These are phyloP conservation scores for Lyophyllum atratum DNA, from an alignment of 768 basidiomycete species.

Conservation along the genomic window DNA sequence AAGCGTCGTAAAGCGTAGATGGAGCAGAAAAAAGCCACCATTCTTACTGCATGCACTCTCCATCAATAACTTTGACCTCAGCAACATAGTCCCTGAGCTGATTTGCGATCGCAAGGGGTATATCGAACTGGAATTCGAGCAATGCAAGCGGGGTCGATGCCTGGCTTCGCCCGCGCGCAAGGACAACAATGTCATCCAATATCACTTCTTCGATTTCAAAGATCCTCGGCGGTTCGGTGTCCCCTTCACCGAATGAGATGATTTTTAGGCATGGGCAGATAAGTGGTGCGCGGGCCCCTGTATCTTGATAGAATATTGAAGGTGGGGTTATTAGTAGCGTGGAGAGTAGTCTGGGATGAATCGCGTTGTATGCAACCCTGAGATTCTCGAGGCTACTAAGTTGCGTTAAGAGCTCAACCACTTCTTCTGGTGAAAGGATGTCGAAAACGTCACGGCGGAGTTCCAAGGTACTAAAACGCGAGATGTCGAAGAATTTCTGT, in stretches of 20 bases:
- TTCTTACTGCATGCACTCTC: too few species aligned
- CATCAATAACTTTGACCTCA: neutral
- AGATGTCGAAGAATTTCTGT: neutral
- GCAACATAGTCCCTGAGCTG: neutral
- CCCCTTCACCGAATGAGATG: neutral
- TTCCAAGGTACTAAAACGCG: slow-evolving; percentile 4
- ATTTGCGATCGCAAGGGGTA: neutral
- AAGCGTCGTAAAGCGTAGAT: too few species aligned
- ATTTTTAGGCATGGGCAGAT: neutral
- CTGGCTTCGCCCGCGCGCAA: neutral
- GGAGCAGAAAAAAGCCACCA: too few species aligned
- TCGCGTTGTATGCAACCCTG: neutral
- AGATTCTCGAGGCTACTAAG: slow-evolving; percentile 2
- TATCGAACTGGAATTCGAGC: neutral
- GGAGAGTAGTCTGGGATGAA: neutral
- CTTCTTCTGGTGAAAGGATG: neutral
- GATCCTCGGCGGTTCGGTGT: neutral
- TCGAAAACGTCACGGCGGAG: slow-evolving; percentile 2
- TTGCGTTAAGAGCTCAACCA: neutral
- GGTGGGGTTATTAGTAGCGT: too few species aligned
- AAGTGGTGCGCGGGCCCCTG: too few species aligned
- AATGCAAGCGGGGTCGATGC: neutral
- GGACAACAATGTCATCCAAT: neutral
- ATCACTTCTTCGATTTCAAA: too few species aligned
- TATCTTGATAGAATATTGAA: too few species aligned